Evolutionary conservation across 2,329 filamentous ascomycete species (phyloP).

Genomic region (Plenodomus tracheiphilus): DNA sequence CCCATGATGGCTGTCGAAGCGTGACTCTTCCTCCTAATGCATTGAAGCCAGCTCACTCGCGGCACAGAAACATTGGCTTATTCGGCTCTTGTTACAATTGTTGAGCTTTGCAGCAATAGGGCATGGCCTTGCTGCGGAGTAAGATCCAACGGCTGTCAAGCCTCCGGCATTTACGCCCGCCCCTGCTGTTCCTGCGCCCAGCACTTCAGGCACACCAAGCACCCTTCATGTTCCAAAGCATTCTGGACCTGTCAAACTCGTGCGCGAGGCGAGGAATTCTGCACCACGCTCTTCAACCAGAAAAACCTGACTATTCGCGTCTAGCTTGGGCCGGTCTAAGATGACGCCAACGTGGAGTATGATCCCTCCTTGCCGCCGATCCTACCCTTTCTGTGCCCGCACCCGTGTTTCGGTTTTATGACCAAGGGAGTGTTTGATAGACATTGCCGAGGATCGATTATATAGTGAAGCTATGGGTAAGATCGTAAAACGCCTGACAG

Average conservation of each 20-base stretch:
- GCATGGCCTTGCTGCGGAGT: not conserved
- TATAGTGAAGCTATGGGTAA: slow-evolving; percentile 24
- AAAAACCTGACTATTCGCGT: not conserved
- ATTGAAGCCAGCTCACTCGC: not conserved
- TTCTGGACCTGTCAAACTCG: slow-evolving; percentile 28
- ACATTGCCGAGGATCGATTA: slow-evolving; percentile 13
- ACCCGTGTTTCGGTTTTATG: slow-evolving; percentile 31
- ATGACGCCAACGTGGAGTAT: slow-evolving; percentile 22
- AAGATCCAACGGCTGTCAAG: not conserved
- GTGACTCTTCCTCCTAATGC: not conserved
- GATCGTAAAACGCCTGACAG: slow-evolving; percentile 12
- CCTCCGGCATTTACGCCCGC: not conserved
- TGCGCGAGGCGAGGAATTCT: slow-evolving; percentile 23
- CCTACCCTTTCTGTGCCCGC: slow-evolving; percentile 25
- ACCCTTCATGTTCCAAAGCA: too few species aligned
- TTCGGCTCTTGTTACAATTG: not conserved
- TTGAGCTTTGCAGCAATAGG: not conserved
- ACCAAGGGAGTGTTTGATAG: slow-evolving; percentile 6
- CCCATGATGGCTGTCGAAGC: not conserved
- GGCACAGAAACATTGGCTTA: not conserved
- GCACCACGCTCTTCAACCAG: slow-evolving; percentile 8
- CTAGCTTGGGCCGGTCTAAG: slow-evolving; percentile 10
- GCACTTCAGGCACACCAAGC: slow-evolving; percentile 16
- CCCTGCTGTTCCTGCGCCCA: slow-evolving; percentile 13
- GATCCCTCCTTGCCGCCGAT: slow-evolving; percentile 39